Base-by-base conservation (phyloP, 768 basidiomycete genomes). In the Kondoa subrosea region DNA sequence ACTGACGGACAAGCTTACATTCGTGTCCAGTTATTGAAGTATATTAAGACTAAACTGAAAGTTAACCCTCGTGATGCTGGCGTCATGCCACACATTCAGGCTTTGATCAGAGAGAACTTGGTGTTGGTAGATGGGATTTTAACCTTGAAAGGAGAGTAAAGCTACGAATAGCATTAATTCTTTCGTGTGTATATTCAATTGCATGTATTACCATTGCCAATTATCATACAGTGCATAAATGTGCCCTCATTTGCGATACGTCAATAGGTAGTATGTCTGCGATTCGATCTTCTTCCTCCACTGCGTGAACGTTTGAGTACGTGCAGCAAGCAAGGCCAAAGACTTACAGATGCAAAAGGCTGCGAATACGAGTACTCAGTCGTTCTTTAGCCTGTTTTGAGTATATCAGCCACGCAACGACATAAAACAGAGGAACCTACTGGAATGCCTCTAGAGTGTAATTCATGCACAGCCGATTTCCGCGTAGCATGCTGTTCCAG, bases 21-120 rank as follows among this genome's bases (percentile, higher is more conserved):
- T 12, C 4, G 58, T 4, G 8, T 16, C n/a, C 61, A 63, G 61
- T 16, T 63, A 16, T n/a, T 63, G 8, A 27, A 32, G 14, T 63
- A 31, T n/a, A 32, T 63, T 32, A 63, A 63, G 30, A 26, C 29
- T 16, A 63, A 63, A 32, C n/a, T 63, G 29, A 33, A 33, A 17
- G 61, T 63, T 16, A 31, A 63, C 61, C 27, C 30, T 4, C 16
- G 30, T 17, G 16, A 3, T 21, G 29, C 61, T 17, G 61, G 61
- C n/a, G 61, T 63, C 3, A 31, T 33, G 30, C 29, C n/a, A 8
- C 30, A 31, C 17, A 21, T 63, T 2, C n/a, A 63, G 4, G 34
- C 29, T 32, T 32, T 63, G 27, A 63, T 63, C 29, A 27, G 61
- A 8, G 30, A 16, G 29, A 63, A 27, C 34, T 31, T 27, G 12